These are phyloP conservation scores for Triadica sebifera DNA, from an alignment of 345 rosid genomes.

Conservation along the genomic window DNA sequence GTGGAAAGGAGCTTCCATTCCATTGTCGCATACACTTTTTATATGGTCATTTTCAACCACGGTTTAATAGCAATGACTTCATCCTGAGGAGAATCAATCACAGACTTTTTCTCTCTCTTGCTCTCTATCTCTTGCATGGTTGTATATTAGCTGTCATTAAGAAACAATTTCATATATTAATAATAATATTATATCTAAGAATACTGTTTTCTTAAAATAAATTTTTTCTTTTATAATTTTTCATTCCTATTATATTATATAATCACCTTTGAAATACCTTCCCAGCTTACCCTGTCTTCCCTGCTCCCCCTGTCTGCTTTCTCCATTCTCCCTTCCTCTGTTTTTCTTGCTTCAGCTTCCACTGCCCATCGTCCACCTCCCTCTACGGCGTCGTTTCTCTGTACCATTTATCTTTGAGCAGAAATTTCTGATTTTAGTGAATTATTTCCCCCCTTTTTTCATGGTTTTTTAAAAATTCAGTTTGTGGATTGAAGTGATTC, in stretches of 20 bases:
- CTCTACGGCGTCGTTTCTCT: background rate
- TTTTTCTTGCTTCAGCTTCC: background rate
- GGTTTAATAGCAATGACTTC: slow-evolving; percentile 7
- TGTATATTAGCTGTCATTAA: slow-evolving; percentile 23
- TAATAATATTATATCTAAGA: background rate
- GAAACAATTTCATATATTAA: background rate
- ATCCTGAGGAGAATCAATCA: background rate
- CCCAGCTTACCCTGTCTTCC: too few relatives aligned
- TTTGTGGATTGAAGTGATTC: slow-evolving; percentile 6
- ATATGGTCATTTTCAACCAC: slow-evolving; percentile 2
- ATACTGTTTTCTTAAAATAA: slow-evolving; percentile 1
- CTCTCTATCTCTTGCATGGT: background rate
- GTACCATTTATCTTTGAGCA: too few relatives aligned
- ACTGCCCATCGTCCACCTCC: background rate
- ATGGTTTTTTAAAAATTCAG: background rate
- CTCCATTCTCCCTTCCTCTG: background rate
- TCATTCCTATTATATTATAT: slow-evolving; percentile 7
- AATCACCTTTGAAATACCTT: background rate
- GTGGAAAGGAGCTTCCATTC: background rate
- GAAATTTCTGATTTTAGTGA: background rate
- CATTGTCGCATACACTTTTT: background rate
- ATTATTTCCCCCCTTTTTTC: background rate
- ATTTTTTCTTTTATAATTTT: background rate
- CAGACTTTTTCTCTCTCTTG: background rate
- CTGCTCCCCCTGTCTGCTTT: background rate